Base-by-base conservation (phyloP, 306 rosid genomes). In the Cucurbita moschata region DNA sequence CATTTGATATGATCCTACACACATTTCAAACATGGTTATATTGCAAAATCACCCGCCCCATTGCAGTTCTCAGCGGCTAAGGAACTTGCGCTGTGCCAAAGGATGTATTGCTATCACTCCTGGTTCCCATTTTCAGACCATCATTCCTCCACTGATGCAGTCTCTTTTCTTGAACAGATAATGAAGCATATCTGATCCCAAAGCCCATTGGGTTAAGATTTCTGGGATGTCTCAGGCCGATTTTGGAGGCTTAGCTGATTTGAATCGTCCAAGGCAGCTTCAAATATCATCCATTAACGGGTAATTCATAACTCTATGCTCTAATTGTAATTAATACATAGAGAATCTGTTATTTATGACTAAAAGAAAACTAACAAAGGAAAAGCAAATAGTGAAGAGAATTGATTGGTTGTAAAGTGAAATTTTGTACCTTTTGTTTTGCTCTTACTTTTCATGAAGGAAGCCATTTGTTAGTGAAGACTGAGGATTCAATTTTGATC, bases 1-100 rank as follows among this genome's bases (percentile, higher is more conserved):
- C 73, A 81, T 92, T 76, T 91, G 77, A 87, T 77, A 35, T 4
- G 21, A 50, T 49, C 40, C 47, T 70, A 9, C 26, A 5, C 6
- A 16, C 9, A 8, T 19, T 50, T 30, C 5, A 9, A 70, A 35
- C 26, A 47, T 5, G 7, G 23, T 9, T 47, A 51, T 37, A 16
- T 35, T 8, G 59, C 16, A 4, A 15, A 30, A 70, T 69, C 16
- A 16, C 74, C 60, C 4, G 5, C 9, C 60, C 15, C 13, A 4
- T 37, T 51, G 74, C 74, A 35, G 74, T 49, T 49, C 55, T 43
- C 46, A 35, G 26, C 74, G 26, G 23, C 43, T 1, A 49, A 23
- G 59, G 21, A 26, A 49, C 42, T 10, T 30, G 59, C 50, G 54
- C 1, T 67, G 39, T 46, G 73, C 10, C 7, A 23, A 12, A 49